These are phyloP conservation scores for Allomyces javanicus DNA, from an alignment of 192 early-diverging fungal genomes.

Conservation along the genomic window DNA sequence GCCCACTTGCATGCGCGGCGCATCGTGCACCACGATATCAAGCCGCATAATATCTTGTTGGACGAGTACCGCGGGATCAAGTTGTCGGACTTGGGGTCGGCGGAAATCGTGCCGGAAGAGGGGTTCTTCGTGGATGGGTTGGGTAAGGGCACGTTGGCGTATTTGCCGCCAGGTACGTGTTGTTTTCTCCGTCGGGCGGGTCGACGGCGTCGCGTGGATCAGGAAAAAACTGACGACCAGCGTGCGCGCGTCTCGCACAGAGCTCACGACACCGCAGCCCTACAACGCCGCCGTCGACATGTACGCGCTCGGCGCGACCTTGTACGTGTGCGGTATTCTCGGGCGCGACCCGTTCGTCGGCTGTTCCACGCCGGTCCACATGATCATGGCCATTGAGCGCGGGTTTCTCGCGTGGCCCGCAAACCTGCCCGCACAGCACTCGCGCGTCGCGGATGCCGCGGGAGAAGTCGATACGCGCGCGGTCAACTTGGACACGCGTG, in stretches of 20 bases:
- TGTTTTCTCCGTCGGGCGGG: neutral
- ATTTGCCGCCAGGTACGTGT: neutral
- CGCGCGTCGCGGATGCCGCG: neutral
- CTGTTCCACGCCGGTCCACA: neutral
- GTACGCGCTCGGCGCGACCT: neutral
- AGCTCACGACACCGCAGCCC: neutral
- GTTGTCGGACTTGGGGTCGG: neutral
- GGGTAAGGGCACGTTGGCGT: neutral
- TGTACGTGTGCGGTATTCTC: neutral
- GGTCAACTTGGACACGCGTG: neutral
- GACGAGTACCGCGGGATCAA: neutral
- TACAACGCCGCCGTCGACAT: neutral
- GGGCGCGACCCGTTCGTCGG: neutral
- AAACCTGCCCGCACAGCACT: neutral
- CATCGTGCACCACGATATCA: neutral
- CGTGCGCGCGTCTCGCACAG: neutral
- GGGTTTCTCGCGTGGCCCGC: neutral
- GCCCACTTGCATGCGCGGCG: neutral
- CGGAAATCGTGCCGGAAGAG: neutral
- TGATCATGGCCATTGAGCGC: neutral
- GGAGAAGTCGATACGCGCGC: neutral
- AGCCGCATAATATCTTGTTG: neutral
- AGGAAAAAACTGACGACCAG: too few relatives aligned
- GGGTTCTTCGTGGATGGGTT: neutral
- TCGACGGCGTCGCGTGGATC: too few relatives aligned